Percentiles rank a stretch among this genome's conserved stretches.
Evolutionary conservation across 768 basidiomycete species (phyloP).

Genomic region (Lactarius evosmus): DNA sequence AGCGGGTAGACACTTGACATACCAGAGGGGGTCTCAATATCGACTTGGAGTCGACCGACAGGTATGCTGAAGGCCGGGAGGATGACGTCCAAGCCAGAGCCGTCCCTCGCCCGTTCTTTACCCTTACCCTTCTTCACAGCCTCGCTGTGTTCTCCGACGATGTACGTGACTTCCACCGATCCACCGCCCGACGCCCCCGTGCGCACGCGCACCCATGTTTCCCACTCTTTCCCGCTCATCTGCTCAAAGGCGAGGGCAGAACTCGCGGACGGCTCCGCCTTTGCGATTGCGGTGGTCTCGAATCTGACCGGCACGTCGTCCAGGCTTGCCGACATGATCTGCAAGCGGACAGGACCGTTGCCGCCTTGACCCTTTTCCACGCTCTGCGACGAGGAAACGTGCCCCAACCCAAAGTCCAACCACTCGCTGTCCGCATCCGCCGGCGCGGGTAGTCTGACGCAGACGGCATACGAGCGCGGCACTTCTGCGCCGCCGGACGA

Average conservation of each 20-base stretch:
- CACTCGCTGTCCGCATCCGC: slow-evolving; percentile 60
- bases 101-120: slow-evolving; percentile 34
- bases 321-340: slow-evolving; percentile 57
- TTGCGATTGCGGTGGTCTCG: slow-evolving; percentile 47
- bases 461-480: slow-evolving; percentile 57
- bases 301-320: slow-evolving; percentile 63
- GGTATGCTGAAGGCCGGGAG: slow-evolving; percentile 74
- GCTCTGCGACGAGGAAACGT: slow-evolving; percentile 34
- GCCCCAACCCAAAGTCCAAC: slow-evolving; percentile 72
- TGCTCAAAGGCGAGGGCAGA: slow-evolving; percentile 48
- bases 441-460: slow-evolving; percentile 53
- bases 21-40: slow-evolving; percentile 54
- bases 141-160: slow-evolving; percentile 42
- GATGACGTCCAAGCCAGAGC: slow-evolving; percentile 43
- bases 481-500: slow-evolving; percentile 28
- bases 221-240: slow-evolving; percentile 55
- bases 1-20: slow-evolving; percentile 28
- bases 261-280: slow-evolving; percentile 35
- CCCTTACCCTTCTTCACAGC: slow-evolving; percentile 35
- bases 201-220: slow-evolving; percentile 61
- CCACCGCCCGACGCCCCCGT: slow-evolving; percentile 52
- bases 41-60: slow-evolving; percentile 62
- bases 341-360: slow-evolving; percentile 42
- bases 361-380: slow-evolving; percentile 23
- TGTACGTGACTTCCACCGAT: slow-evolving; percentile 59